A percentile compares a stretch with the other conserved stretches of the same genome.
Evolutionary conservation across 495 filamentous ascomycete genomes (phyloP).

Genomic region (Aspergillus wentii): DNA sequence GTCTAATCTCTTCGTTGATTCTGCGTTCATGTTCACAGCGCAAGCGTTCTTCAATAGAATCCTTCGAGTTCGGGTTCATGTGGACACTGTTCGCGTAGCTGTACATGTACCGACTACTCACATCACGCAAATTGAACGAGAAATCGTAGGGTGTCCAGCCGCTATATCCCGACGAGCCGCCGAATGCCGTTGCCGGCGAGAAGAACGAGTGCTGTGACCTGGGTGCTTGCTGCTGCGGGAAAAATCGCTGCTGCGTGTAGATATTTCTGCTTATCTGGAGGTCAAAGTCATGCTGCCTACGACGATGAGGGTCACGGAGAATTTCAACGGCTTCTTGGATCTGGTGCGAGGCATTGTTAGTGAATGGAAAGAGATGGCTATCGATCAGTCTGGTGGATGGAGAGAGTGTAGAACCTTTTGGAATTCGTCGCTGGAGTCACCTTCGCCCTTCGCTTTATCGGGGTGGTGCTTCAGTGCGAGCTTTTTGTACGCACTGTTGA

Average conservation of each 20-base stretch:
- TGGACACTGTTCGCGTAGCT: constrained; percentile 29
- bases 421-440: constrained; percentile 40
- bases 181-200: too few relatives aligned
- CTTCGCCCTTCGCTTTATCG: constrained; percentile 50
- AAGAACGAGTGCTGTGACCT: too few relatives aligned
- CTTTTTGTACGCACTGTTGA: constrained; percentile 40
- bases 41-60: constrained; percentile 18
- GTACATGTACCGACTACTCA: constrained; percentile 20
- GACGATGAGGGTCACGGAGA: constrained; percentile 28
- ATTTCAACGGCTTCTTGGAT: constrained; percentile 33
- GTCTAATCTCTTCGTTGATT: constrained; percentile 3
- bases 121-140: not conserved
- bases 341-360: constrained; percentile 12
- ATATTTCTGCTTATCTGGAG: not conserved
- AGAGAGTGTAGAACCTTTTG: constrained; percentile 18
- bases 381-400: not conserved
- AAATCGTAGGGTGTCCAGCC: constrained; percentile 6
- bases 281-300: constrained; percentile 21
- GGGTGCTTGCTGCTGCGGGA: too few relatives aligned
- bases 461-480: constrained; percentile 55
- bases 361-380: not conserved
- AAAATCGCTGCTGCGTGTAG: not conserved
- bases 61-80: constrained; percentile 21
- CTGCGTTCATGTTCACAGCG: constrained; percentile 10
- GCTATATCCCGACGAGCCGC: too few relatives aligned